Evolutionary conservation across 208 protist species (phyloP), one percentile per base, ranked within the genome.

Genomic region (Wallacemonas rigidus): DNA sequence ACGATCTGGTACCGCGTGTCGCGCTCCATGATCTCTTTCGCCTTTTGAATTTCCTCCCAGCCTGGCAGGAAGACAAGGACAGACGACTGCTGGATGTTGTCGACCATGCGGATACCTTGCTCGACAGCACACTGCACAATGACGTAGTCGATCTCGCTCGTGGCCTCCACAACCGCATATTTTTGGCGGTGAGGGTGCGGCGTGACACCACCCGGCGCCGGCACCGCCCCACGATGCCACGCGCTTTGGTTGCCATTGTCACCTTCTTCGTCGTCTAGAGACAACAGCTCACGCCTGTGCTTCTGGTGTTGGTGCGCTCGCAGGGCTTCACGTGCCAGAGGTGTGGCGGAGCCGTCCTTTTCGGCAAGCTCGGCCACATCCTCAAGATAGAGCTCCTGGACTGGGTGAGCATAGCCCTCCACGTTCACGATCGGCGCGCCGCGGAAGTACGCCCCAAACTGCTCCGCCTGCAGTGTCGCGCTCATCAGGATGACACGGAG

Each of bases 401-500:
- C 93, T 1, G 93, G 91, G 71, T 91, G 85, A 11, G 87, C 79
- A 71, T 93, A 87, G 36, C 93, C 93, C 48, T 94, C 82, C 14
- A 96, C 90, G 71, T 95, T 85, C 48, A 97, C 90, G 48, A 96
- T 79, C 5, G 91, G 89, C 2, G 90, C 93, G 6, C 72, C 75
- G 68, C 74, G 68, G 72, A 98, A 97, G 83, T 97, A 98, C 11
- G 44, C 57, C 63, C 81, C 75, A 68, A 98, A 98, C 43, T 90
- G 81, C 57, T 89, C 88, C 1, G 92, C 86, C 62, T 98, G 89
- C 45, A 98, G 75, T 8, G 97, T 98, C 39, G 97, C 97, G 65
- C 91, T 97, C 94, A 98, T 98, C 50, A 99, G 90, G 62, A 99
- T 95, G 7, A 99, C 88, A 69, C 98, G 99, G 14, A 99, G 72